Conservation (phyloP, 2,329 filamentous ascomycete species). For the Helicocarpus griseus region DNA sequence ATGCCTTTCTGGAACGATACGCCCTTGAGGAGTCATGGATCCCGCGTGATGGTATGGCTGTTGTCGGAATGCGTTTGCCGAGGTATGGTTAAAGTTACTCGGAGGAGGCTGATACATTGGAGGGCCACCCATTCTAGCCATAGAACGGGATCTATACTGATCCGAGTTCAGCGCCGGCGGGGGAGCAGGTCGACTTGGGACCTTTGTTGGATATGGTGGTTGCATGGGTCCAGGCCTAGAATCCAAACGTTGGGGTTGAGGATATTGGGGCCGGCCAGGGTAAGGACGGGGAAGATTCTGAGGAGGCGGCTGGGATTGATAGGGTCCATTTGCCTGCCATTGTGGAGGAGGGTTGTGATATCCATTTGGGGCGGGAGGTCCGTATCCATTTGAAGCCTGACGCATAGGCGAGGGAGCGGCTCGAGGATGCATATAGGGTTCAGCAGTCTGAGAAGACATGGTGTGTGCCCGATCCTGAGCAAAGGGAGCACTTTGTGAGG, state of each 20-base stretch:
- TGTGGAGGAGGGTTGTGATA: slow-evolving; percentile 23
- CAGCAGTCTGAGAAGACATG: slow-evolving; percentile 50
- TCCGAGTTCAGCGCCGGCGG: slow-evolving; percentile 73
- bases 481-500: slow-evolving; percentile 58
- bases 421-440: slow-evolving; percentile 34
- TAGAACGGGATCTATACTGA: slow-evolving; percentile 82
- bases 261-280: slow-evolving; percentile 59
- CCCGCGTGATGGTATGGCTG: slow-evolving; percentile 55
- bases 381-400: slow-evolving; percentile 36
- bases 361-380: slow-evolving; percentile 29
- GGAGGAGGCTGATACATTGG: slow-evolving; percentile 56
- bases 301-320: slow-evolving; percentile 41
- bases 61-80: slow-evolving; percentile 68
- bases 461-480: slow-evolving; percentile 66
- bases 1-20: slow-evolving; percentile 81
- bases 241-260: slow-evolving; percentile 61
- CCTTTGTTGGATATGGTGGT: slow-evolving; percentile 48
- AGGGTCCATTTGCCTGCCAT: slow-evolving; percentile 24
- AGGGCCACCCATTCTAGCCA: slow-evolving; percentile 66
- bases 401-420: slow-evolving; percentile 26
- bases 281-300: slow-evolving; percentile 54
- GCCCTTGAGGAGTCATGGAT: slow-evolving; percentile 82
- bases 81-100: slow-evolving; percentile 54
- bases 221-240: slow-evolving; percentile 43
- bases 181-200: slow-evolving; percentile 48